Evolutionary conservation across 2,329 filamentous ascomycete genomes (phyloP), one percentile per base, ranked within the genome.

Genomic region (Diaporthe caulivora): DNA sequence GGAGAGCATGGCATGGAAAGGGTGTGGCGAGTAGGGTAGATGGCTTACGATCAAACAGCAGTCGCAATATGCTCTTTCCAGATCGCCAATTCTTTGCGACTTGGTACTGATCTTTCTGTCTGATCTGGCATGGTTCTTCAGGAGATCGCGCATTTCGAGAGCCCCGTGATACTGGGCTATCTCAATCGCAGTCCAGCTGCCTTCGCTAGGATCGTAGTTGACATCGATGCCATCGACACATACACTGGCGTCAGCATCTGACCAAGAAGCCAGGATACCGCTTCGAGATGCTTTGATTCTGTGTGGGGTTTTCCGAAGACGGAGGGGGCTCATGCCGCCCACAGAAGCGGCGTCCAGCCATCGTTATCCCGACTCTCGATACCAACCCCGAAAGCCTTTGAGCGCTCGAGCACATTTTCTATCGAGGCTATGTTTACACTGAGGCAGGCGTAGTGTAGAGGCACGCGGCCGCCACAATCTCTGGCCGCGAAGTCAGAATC

Each of bases 341-440:
- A 49, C 37, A 58, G 1, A 7, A 70, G 37, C 24, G 51, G 51
- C 8, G 67, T 70, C 67, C 67, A 70, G 37, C 67, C 67, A 13
- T 70, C 53, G 3, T 70, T 5, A 13, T 70, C 67, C n/a, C 6
- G 31, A 1, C 9, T n/a, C 4, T 70, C 42, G 24, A 70, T 47
- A 31, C 44, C 67, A 8, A 70, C 24, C 3, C 67, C 67, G 9
- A 58, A 51, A 18, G 34, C 24, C 10, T 24, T 58, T 6, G 67
- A 70, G 8, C 51, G 26, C 26, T 47, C 18, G 2, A 58, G 5
- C 5, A 70, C 37, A 4, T 21, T 11, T 34, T 70, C 40, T 4
- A 70, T 6, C 3, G 58, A 31, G 2, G 7, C 18, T 0, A 37
- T 8, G 26, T 57, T 26, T 5, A 51, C 67, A 9, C 34, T 49